These are phyloP conservation scores for Pichia sp. DNA, from an alignment of 1,139 yeast species.

Conservation along the genomic window DNA sequence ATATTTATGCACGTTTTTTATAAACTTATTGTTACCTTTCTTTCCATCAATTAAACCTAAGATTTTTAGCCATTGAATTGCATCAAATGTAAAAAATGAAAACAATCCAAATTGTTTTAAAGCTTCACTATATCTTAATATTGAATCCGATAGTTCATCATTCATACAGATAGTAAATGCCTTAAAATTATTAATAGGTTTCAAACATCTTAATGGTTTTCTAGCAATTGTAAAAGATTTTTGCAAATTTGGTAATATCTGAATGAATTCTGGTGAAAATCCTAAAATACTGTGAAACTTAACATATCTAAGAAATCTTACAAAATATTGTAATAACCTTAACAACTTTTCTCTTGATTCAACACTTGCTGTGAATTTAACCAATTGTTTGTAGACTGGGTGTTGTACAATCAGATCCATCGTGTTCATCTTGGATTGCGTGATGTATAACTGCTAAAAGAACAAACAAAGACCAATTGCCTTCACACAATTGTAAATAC, in stretches of 20 bases:
- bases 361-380: slow-evolving; percentile 56
- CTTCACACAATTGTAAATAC: no score
- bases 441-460: no score
- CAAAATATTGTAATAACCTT: slow-evolving; percentile 75
- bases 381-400: slow-evolving; percentile 60
- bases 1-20: slow-evolving; percentile 31
- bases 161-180: slow-evolving; percentile 63
- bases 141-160: slow-evolving; percentile 64
- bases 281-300: slow-evolving; percentile 2
- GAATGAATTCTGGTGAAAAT: slow-evolving; percentile 2
- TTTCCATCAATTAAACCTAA: slow-evolving; percentile 31
- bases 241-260: slow-evolving; percentile 36
- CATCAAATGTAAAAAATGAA: slow-evolving; percentile 69
- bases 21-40: slow-evolving; percentile 8
- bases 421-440: slow-evolving; percentile 20
- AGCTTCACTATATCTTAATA: slow-evolving; percentile 49
- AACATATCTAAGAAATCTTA: slow-evolving; percentile 49
- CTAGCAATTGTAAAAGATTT: slow-evolving; percentile 62
- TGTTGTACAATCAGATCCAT: slow-evolving; percentile 65
- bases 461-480: neutral
- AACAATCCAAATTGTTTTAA: slow-evolving; percentile 68
- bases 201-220: slow-evolving; percentile 78
- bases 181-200: slow-evolving; percentile 71
- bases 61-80: slow-evolving; percentile 58
- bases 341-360: slow-evolving; percentile 71